These are phyloP conservation scores for Debaryomyces nepalensis DNA, from an alignment of 1,139 yeast genomes.

Conservation along the genomic window DNA sequence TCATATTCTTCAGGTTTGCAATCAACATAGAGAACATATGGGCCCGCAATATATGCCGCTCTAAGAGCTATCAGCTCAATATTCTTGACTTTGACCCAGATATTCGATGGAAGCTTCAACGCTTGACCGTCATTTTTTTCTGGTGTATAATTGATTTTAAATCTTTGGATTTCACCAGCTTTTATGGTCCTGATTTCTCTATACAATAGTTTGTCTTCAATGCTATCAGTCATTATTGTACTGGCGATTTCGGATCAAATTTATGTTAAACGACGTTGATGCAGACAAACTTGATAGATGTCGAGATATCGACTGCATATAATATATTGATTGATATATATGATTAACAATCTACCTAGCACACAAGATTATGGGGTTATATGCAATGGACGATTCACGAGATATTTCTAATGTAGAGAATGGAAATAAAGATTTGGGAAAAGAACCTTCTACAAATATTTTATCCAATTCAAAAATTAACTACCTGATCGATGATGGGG, in stretches of 20 bases:
- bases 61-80: constrained; percentile 74
- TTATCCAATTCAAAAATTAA: too few relatives aligned
- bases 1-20: constrained; percentile 68
- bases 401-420: too few relatives aligned
- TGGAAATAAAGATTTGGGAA: too few relatives aligned
- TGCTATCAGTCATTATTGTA: constrained; percentile 2
- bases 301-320: constrained; percentile 1
- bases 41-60: constrained; percentile 91
- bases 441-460: too few relatives aligned
- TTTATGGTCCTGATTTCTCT: constrained; percentile 39
- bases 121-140: constrained; percentile 21
- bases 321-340: neutral
- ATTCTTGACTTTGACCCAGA: constrained; percentile 74
- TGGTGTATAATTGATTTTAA: constrained; percentile 40
- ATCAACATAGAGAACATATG: constrained; percentile 86
- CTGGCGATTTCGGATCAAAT: neutral
- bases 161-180: constrained; percentile 45
- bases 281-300: neutral
- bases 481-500: neutral
- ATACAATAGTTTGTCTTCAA: constrained; percentile 32
- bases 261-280: too few relatives aligned
- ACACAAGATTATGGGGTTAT: too few relatives aligned
- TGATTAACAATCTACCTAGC: too few relatives aligned
- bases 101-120: constrained; percentile 28
- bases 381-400: too few relatives aligned